Percentiles rank a stretch among this genome's conserved stretches.
Conservation (phyloP, 495 filamentous ascomycete species). For the Aspergillus baeticus region DNA sequence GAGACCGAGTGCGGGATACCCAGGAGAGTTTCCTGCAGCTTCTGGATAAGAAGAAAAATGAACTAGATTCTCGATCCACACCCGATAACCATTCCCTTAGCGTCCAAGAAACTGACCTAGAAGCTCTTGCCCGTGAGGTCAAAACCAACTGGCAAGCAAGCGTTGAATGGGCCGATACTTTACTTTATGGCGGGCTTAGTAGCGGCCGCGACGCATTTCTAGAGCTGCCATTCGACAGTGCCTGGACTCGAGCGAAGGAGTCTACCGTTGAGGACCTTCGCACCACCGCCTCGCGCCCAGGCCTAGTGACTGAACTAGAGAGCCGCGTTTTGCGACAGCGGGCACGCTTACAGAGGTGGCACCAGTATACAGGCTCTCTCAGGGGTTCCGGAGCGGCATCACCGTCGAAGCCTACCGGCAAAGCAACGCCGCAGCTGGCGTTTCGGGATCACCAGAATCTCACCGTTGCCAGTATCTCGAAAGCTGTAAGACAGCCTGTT, state of each 20-base stretch:
- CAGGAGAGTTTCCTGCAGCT: conserved; percentile 60
- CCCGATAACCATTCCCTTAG: conserved; percentile 2
- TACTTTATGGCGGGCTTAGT: conserved; percentile 64
- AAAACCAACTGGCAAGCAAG: conserved; percentile 74
- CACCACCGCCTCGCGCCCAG: conserved; percentile 27
- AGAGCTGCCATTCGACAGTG: conserved; percentile 59
- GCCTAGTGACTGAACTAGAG: conserved; percentile 60
- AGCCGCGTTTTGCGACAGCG: conserved; percentile 59
- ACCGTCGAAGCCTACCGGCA: background rate
- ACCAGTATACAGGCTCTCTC: conserved; percentile 55
- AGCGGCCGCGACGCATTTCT: conserved; percentile 61
- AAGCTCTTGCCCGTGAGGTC: conserved; percentile 45
- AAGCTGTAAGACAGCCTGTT: conserved; percentile 38
- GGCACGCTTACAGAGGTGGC: conserved; percentile 67
- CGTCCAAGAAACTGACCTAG: conserved; percentile 41
- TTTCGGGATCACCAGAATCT: conserved; percentile 41
- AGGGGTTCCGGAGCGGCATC: conserved; percentile 13
- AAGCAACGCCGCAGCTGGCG: conserved; percentile 20
- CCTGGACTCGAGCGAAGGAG: conserved; percentile 61
- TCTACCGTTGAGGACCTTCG: conserved; percentile 53
- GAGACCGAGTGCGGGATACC: conserved; percentile 41
- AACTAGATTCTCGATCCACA: conserved; percentile 38
- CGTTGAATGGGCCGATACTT: conserved; percentile 62
- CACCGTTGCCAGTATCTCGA: conserved; percentile 42
- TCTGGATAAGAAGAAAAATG: conserved; percentile 50